Percentiles rank a stretch among this genome's conserved stretches.
Conservation (phyloP, 1,284 basidiomycete genomes). For the Tetrapyrgos nigripes region DNA sequence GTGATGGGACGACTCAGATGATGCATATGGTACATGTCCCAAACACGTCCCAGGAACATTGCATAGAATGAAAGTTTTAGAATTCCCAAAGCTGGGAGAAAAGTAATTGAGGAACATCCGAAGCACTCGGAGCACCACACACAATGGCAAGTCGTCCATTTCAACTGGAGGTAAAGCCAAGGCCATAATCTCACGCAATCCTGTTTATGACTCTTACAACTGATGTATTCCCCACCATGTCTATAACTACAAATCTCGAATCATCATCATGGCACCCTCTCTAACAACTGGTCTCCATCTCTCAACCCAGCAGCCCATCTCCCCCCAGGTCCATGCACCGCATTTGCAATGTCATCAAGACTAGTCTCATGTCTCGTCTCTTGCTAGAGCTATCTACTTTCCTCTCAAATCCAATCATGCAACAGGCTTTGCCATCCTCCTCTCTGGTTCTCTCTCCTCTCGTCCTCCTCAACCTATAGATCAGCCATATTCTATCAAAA, state of each 20-base stretch:
- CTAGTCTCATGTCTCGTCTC: slow-evolving; percentile 56
- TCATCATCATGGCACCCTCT: background rate
- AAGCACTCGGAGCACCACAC: no score
- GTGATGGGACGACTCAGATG: no score
- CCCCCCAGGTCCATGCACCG: slow-evolving; percentile 32
- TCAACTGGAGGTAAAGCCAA: no score
- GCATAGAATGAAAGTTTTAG: no score
- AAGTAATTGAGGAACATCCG: no score
- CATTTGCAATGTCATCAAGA: slow-evolving; percentile 51
- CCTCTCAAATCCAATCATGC: slow-evolving; percentile 39
- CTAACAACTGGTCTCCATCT: no score
- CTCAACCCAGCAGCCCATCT: background rate
- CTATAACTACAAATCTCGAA: background rate
- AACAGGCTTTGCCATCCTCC: slow-evolving; percentile 46
- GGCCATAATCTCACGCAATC: no score
- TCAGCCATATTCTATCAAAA: slow-evolving; percentile 24
- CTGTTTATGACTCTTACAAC: background rate
- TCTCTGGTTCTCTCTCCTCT: slow-evolving; percentile 35
- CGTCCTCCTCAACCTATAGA: slow-evolving; percentile 17
- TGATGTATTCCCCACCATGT: background rate
- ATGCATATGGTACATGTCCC: no score
- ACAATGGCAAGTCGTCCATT: no score
- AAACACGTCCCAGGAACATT: no score
- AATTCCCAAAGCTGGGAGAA: no score
- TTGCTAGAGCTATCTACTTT: slow-evolving; percentile 50